Percentiles rank a stretch among this genome's conserved stretches.
These are phyloP conservation scores for Clavispora fructus DNA, from an alignment of 805 yeast genomes.

Conservation along the genomic window DNA sequence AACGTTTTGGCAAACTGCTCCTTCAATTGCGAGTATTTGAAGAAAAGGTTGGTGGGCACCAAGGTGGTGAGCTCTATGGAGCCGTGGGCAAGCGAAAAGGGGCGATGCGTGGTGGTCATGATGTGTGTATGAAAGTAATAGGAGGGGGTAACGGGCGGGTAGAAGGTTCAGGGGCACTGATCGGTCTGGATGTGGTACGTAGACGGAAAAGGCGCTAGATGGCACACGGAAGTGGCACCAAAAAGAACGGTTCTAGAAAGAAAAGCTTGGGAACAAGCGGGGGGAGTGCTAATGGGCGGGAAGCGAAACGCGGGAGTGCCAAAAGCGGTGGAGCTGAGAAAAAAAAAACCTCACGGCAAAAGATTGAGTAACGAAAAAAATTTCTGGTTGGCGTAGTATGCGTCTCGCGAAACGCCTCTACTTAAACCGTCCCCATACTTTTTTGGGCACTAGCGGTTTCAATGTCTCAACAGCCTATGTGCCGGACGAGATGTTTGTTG, in stretches of 20 bases:
- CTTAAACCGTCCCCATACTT: conserved; percentile 1
- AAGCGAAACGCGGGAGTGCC: background rate
- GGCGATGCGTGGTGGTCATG: conserved; percentile 45
- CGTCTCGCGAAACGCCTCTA: background rate
- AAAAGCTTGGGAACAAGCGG: background rate
- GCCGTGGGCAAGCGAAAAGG: conserved; percentile 80
- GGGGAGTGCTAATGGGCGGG: background rate
- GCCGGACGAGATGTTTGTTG: conserved; percentile 17
- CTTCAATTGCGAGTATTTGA: conserved; percentile 79
- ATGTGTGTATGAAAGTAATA: background rate
- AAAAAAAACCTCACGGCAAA: background rate
- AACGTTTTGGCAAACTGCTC: conserved; percentile 77
- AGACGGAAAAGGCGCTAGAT: background rate
- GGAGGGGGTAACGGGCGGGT: background rate
- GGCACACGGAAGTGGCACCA: background rate
- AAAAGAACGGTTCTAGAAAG: background rate
- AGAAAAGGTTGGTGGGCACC: conserved; percentile 76
- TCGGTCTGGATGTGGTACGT: background rate
- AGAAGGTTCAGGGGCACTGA: background rate
- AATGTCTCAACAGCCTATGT: conserved; percentile 17
- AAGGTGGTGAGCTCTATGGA: conserved; percentile 81
- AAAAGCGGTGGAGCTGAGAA: background rate
- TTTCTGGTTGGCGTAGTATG: background rate
- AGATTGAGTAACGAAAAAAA: background rate
- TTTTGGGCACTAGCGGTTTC: conserved; percentile 14